Evolutionary conservation across 1,284 basidiomycete genomes (phyloP).

Genomic region (Microbotryum lychnidis-dioicae): DNA sequence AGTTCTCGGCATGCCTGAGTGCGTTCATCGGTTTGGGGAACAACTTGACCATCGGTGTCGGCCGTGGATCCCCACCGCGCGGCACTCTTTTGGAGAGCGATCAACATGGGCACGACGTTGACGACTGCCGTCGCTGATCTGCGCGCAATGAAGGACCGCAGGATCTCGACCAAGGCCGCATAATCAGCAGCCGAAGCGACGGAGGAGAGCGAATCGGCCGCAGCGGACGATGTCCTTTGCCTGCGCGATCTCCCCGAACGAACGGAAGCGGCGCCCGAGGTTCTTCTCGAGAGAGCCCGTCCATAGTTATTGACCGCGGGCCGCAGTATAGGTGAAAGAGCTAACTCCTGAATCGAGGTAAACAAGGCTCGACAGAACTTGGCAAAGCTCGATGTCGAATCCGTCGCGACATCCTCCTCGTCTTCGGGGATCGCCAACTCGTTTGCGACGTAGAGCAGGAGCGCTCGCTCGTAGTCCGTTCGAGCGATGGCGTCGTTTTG

Average conservation of each 20-base stretch:
- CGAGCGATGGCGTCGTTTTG: constrained; percentile 65
- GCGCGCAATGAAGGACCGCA: constrained; percentile 59
- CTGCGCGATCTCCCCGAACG: constrained; percentile 26
- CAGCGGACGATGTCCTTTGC: constrained; percentile 39
- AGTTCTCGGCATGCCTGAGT: too few species aligned
- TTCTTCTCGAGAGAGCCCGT: constrained; percentile 38
- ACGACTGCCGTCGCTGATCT: constrained; percentile 65
- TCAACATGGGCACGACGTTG: constrained; percentile 74
- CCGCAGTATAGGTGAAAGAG: constrained; percentile 58
- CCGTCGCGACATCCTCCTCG: constrained; percentile 42
- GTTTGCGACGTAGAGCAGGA: constrained; percentile 62
- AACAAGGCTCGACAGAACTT: constrained; percentile 69
- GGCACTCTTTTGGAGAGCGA: constrained; percentile 59
- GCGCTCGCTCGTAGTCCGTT: constrained; percentile 61
- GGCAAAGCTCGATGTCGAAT: constrained; percentile 24
- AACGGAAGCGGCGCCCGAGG: constrained; percentile 20
- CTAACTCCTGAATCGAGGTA: constrained; percentile 67
- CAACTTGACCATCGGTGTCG: too few species aligned
- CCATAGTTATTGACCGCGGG: constrained; percentile 42
- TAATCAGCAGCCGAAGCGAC: constrained; percentile 63
- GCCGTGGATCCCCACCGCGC: constrained; percentile 7
- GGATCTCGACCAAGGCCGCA: constrained; percentile 59
- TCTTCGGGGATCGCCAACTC: constrained; percentile 50
- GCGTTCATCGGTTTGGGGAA: too few species aligned
- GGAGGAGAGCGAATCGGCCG: constrained; percentile 31